phyloP scores from a whole-genome alignment of 2,329 filamentous ascomycete species.

The Sporothrix euskadiensis region DNA sequence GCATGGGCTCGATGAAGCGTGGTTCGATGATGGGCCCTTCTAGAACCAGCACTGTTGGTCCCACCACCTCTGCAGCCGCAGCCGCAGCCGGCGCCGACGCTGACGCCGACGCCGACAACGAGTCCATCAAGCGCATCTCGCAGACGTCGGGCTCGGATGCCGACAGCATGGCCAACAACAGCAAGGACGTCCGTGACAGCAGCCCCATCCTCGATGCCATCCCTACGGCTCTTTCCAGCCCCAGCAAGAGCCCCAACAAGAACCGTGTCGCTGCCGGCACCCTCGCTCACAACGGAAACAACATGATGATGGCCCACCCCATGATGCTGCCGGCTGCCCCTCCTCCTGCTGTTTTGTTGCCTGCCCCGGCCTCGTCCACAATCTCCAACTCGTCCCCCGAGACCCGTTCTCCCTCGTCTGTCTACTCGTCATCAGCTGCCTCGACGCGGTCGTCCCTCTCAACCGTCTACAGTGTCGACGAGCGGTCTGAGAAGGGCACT shows the following conservation, averaged over 20 bases:
- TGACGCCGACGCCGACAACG: background rate
- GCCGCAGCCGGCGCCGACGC: too few species aligned
- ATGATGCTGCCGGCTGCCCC: background rate
- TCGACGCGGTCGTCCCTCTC: conserved; percentile 50
- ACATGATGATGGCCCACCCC: background rate
- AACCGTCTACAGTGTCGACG: conserved; percentile 58
- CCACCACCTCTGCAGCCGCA: background rate
- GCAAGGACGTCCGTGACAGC: conserved; percentile 26
- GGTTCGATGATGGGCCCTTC: background rate
- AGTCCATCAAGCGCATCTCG: conserved; percentile 23
- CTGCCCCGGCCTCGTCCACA: background rate
- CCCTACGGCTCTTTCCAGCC: conserved; percentile 31
- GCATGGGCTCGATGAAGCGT: conserved; percentile 5
- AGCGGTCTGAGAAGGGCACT: conserved; percentile 44
- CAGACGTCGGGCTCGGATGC: conserved; percentile 27
- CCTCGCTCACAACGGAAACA: background rate
- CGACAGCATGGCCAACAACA: conserved; percentile 31
- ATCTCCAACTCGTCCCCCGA: conserved; percentile 10
- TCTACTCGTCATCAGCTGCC: conserved; percentile 25
- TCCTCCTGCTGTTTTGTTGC: background rate
- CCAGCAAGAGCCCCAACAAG: conserved; percentile 29
- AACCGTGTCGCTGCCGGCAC: conserved; percentile 21
- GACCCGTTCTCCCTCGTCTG: conserved; percentile 21
- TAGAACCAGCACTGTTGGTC: background rate
- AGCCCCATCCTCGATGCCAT: conserved; percentile 7